Percentiles rank a stretch among this genome's conserved stretches.
These are phyloP conservation scores for Suillus alpinus DNA, from an alignment of 768 basidiomycete genomes.

Conservation along the genomic window DNA sequence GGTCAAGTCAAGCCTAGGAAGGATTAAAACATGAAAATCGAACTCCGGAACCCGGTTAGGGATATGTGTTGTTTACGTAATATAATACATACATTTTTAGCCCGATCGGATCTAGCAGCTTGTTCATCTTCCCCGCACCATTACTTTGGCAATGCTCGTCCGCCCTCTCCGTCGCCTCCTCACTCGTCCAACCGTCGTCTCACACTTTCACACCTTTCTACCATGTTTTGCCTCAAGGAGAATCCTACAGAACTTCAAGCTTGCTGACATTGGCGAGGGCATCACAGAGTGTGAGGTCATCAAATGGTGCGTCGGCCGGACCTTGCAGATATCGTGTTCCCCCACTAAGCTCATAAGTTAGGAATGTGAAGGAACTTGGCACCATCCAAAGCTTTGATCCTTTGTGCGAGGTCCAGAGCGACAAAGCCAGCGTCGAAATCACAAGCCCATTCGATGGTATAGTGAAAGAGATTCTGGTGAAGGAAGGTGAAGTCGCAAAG, in stretches of 20 bases:
- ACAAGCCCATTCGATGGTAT: slow-evolving; percentile 83
- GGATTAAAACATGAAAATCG: no score
- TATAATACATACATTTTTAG: background rate
- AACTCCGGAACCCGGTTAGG: no score
- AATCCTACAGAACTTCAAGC: slow-evolving; percentile 61
- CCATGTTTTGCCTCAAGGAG: slow-evolving; percentile 32
- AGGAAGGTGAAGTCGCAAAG: slow-evolving; percentile 81
- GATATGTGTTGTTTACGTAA: background rate
- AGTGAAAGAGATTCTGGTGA: slow-evolving; percentile 67
- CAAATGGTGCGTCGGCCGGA: slow-evolving; percentile 61
- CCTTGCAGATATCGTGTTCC: slow-evolving; percentile 11
- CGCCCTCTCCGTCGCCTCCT: slow-evolving; percentile 20
- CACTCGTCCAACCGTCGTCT: slow-evolving; percentile 27
- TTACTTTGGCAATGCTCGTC: slow-evolving; percentile 2
- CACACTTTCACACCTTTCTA: slow-evolving; percentile 36
- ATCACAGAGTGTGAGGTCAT: slow-evolving; percentile 91
- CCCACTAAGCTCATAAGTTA: slow-evolving; percentile 23
- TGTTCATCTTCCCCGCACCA: slow-evolving; percentile 3
- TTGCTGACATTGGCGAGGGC: slow-evolving; percentile 87
- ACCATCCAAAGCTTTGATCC: slow-evolving; percentile 63
- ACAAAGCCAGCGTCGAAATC: slow-evolving; percentile 90
- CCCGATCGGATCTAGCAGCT: slow-evolving; percentile 5
- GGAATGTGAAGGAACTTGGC: slow-evolving; percentile 58
- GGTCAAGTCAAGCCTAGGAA: background rate
- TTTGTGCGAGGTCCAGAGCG: slow-evolving; percentile 84